Evolutionary conservation across 2,329 filamentous ascomycete genomes (phyloP), one percentile per base, ranked within the genome.

Genomic region (Pezicula carpinea): DNA sequence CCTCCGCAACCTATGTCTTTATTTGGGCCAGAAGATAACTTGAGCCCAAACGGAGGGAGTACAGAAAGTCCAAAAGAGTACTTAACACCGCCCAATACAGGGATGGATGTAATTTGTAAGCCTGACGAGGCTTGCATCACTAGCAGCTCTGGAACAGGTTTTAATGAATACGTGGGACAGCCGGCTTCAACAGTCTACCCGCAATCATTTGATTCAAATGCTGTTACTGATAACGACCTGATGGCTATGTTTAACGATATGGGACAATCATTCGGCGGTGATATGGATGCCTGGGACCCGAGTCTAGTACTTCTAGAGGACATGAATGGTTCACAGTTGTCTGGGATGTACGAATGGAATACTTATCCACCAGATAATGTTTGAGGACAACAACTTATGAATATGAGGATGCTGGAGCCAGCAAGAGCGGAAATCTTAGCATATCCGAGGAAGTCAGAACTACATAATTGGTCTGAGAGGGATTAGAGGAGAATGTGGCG

Each of bases 1-100:
- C 36, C 43, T 4, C 18, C 29, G 10, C 52, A 50, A 14, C 39
- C 38, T 8, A 36, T 47, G 6, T 35, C 51, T 14, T 18, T 34
- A 5, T 32, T 33, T 19, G 15, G 29, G 18, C 29, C 41, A 21
- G 23, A 43, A n/a, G 41, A 32, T 19, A 1, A 11, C 35, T 19
- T 38, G 15, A 15, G 17, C 17, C 35, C 35, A 10, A 10, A 29
- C 13, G 5, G 26, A 29, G 26, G 8, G 6, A 29, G 26, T 8
- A 29, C 13, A 29, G 26, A 29, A 29, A 29, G 26, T 11, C 26
- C 26, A 29, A 29, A 4, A 11, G 10, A 29, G 23, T 21, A 14
- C 26, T 15, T 29, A 26, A 40, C 21, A 18, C n/a, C 33, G 33
- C n/a, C 14, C 13, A 35, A 14, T 14, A 15, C 33, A 35, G 33